A percentile compares a stretch with the other conserved stretches of the same genome.
Conservation (phyloP, 441 rosid genomes). For the Adansonia grandidieri region DNA sequence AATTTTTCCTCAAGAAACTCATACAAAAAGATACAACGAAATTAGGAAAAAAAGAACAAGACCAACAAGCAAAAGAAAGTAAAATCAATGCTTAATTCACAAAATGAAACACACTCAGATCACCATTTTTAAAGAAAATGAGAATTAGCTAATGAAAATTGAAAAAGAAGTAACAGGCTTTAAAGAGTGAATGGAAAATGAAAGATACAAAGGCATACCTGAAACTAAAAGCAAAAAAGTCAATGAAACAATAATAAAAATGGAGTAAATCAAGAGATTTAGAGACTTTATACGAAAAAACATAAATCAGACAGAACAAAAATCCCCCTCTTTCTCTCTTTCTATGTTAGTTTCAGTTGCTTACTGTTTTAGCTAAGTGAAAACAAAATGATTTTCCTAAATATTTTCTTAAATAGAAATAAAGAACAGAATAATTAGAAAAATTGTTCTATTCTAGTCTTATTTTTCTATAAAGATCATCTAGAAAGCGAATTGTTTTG, state of each 20-base stretch:
- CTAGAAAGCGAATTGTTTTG: too few species aligned
- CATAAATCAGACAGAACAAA: not conserved
- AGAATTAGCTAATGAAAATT: constrained; percentile 46
- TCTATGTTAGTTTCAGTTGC: not conserved
- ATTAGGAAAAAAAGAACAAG: not conserved
- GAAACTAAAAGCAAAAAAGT: not conserved
- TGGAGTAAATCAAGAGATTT: not conserved
- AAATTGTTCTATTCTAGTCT: too few species aligned
- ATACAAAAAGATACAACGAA: constrained; percentile 8
- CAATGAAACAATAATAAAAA: not conserved
- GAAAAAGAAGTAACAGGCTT: not conserved
- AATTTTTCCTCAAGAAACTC: not conserved
- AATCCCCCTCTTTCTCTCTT: not conserved
- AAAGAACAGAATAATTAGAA: too few species aligned
- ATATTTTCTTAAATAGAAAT: too few species aligned
- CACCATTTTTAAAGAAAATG: constrained; percentile 31
- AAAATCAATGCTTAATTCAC: constrained; percentile 28
- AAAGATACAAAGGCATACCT: constrained; percentile 17
- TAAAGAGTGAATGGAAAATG: not conserved
- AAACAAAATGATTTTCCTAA: too few species aligned
- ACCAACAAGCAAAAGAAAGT: constrained; percentile 9
- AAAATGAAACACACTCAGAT: constrained; percentile 36
- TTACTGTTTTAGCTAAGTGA: not conserved
- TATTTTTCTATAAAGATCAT: too few species aligned
- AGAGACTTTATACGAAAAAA: constrained; percentile 14